phyloP scores from a whole-genome alignment of 2,329 filamentous ascomycete species.

The Ceratocystis cacaofunesta region DNA sequence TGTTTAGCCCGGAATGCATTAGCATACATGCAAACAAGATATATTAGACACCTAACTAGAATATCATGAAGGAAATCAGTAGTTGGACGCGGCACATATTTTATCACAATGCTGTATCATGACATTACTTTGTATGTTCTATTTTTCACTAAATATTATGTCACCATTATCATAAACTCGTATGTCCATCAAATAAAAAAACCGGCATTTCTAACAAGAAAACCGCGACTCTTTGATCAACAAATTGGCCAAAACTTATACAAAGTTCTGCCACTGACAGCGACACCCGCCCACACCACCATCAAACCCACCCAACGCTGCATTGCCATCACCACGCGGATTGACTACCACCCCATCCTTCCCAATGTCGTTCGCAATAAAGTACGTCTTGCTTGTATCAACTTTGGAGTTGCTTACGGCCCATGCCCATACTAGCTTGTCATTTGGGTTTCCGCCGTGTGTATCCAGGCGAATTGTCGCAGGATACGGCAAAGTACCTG shows the following conservation, averaged over 20 bases:
- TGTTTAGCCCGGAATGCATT: conserved; percentile 51
- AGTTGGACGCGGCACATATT: neutral
- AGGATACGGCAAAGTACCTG: conserved; percentile 49
- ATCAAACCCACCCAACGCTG: conserved; percentile 43
- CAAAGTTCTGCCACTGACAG: conserved; percentile 43
- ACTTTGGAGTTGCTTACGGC: conserved; percentile 33
- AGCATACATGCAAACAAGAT: conserved; percentile 42
- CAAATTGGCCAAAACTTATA: neutral
- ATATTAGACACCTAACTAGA: conserved; percentile 22
- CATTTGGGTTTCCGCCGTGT: conserved; percentile 40
- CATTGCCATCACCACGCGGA: conserved; percentile 29
- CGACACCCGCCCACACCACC: conserved; percentile 48
- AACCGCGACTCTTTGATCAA: neutral
- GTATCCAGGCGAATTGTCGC: conserved; percentile 46
- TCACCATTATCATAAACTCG: no score
- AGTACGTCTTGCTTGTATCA: conserved; percentile 30
- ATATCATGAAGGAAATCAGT: conserved; percentile 16
- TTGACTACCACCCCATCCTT: conserved; percentile 41
- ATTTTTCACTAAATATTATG: neutral
- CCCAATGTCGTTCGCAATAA: conserved; percentile 36
- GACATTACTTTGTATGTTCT: neutral
- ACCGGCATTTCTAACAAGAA: neutral
- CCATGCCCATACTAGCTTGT: conserved; percentile 42
- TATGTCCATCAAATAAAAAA: no score
- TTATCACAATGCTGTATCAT: neutral